These are phyloP conservation scores for Phytophthora macrochlamydospora DNA, from an alignment of 352 stramenopile species.

Conservation along the genomic window DNA sequence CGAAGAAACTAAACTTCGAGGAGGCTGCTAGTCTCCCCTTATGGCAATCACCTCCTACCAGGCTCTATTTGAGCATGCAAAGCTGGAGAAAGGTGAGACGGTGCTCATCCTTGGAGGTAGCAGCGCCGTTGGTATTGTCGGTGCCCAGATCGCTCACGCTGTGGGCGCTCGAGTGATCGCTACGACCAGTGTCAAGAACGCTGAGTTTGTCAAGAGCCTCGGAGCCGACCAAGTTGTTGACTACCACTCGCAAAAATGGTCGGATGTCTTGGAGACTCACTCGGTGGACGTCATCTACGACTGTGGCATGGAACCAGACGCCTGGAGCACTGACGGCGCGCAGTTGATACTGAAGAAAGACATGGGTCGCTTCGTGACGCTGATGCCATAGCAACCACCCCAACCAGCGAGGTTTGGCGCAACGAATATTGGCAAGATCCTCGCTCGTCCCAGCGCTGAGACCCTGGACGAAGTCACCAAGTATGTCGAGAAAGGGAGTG, in stretches of 20 bases:
- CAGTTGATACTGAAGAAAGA: constrained; percentile 12
- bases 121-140: constrained; percentile 31
- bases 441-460: neutral
- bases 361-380: constrained; percentile 12
- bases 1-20: constrained; percentile 36
- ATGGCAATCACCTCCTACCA: constrained; percentile 40
- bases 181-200: constrained; percentile 29
- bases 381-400: neutral
- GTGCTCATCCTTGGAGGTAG: constrained; percentile 45
- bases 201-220: constrained; percentile 26
- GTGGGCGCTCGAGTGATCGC: constrained; percentile 33
- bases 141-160: constrained; percentile 38
- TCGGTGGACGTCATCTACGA: constrained; percentile 44
- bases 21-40: constrained; percentile 35
- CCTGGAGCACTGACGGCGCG: constrained; percentile 21
- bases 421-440: neutral
- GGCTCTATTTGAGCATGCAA: constrained; percentile 27
- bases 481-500: constrained; percentile 40
- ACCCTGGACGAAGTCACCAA: constrained; percentile 5
- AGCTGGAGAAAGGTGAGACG: constrained; percentile 34
- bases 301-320: constrained; percentile 24
- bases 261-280: constrained; percentile 20
- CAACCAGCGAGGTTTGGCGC: neutral
- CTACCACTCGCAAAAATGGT: constrained; percentile 39
- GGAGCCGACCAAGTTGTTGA: constrained; percentile 40